These are phyloP conservation scores for Boeremia lycopersici DNA, from an alignment of 2,329 filamentous ascomycete species.

Conservation along the genomic window DNA sequence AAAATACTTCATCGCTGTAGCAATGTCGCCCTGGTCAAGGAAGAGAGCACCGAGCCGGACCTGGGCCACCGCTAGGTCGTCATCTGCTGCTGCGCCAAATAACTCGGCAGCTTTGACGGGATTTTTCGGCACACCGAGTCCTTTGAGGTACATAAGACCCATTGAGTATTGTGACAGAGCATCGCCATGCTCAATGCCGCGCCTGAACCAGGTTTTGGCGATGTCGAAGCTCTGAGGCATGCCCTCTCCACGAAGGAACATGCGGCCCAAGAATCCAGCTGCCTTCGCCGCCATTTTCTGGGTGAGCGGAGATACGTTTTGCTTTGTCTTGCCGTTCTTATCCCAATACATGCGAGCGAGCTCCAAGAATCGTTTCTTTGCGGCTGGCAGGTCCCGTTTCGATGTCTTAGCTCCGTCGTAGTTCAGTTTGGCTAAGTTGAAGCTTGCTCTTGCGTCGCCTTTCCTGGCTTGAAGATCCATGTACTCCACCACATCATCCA, in stretches of 20 bases:
- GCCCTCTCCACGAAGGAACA: conserved; percentile 88
- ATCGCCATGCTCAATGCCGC: conserved; percentile 76
- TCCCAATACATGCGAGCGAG: conserved; percentile 84
- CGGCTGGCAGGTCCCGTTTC: conserved; percentile 72
- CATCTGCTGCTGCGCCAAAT: conserved; percentile 79
- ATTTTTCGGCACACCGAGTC: conserved; percentile 74
- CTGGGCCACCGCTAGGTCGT: conserved; percentile 79
- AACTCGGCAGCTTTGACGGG: conserved; percentile 73
- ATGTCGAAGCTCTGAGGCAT: conserved; percentile 77
- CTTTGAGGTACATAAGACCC: conserved; percentile 82
- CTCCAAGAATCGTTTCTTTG: conserved; percentile 79
- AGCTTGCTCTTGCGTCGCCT: conserved; percentile 85
- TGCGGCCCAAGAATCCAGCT: conserved; percentile 84
- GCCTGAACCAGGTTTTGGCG: conserved; percentile 82
- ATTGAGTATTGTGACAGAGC: conserved; percentile 83
- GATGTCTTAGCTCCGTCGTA: conserved; percentile 84
- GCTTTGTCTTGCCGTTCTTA: conserved; percentile 74
- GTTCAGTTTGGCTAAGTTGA: conserved; percentile 82
- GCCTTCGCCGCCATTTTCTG: conserved; percentile 83
- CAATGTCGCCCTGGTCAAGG: conserved; percentile 85
- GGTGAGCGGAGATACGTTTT: conserved; percentile 71
- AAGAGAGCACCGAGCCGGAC: conserved; percentile 84
- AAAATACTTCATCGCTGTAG: conserved; percentile 82
- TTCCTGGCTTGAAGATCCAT: conserved; percentile 88
- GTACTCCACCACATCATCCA: conserved; percentile 95